phyloP scores from a whole-genome alignment of 345 rosid genomes.

The Eucalyptus tenuipes region DNA sequence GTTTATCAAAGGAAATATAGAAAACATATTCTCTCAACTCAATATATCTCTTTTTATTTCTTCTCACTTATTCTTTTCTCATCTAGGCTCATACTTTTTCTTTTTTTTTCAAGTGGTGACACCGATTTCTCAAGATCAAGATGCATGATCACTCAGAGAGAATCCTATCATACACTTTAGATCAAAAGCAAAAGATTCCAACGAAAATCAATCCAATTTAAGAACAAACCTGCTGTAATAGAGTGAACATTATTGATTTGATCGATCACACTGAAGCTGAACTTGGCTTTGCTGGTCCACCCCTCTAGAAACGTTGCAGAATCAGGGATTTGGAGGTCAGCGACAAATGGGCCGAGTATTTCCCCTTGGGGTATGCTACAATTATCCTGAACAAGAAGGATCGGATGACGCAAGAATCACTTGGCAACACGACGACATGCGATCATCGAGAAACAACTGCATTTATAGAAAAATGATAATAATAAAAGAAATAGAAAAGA shows the following conservation, averaged over 20 bases:
- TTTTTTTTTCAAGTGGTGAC: neutral
- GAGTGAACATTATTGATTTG: constrained; percentile 15
- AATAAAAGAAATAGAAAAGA: too few species aligned
- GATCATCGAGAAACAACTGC: too few species aligned
- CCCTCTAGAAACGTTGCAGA: constrained; percentile 24
- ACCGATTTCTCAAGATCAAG: neutral
- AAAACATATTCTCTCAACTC: neutral
- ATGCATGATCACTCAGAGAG: neutral
- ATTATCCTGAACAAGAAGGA: too few species aligned
- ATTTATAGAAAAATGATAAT: too few species aligned
- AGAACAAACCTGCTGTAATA: constrained; percentile 12
- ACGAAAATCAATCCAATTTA: neutral
- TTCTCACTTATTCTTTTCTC: neutral
- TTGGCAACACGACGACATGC: too few species aligned
- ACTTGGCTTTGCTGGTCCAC: constrained; percentile 38
- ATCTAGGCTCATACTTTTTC: neutral
- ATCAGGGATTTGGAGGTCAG: constrained; percentile 7
- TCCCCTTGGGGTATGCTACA: too few species aligned
- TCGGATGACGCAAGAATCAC: too few species aligned
- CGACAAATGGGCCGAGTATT: too few species aligned
- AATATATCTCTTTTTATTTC: too few species aligned
- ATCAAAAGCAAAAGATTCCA: neutral
- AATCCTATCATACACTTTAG: neutral
- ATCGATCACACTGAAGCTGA: constrained; percentile 27
- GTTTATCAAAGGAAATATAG: neutral